Evolutionary conservation across 371 early-diverging fungal genomes (phyloP).

Genomic region (Rhizopus microsporus): DNA sequence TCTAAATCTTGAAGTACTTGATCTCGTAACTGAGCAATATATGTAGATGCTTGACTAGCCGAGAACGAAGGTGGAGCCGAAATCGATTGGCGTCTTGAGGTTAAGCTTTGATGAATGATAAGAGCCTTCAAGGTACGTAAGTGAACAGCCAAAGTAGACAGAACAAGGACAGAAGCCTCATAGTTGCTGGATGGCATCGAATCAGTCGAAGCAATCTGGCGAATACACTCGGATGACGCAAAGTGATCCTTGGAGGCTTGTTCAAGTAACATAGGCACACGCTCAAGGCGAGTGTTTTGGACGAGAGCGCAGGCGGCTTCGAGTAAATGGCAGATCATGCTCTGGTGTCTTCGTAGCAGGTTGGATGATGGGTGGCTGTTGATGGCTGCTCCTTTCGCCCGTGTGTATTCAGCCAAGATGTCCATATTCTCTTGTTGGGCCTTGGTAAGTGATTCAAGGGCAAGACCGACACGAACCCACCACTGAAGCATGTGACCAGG

Average conservation of each 20-base stretch:
- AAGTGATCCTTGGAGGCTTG: slow-evolving; percentile 23
- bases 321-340: slow-evolving; percentile 23
- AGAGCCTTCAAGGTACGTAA: slow-evolving; percentile 22
- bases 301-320: slow-evolving; percentile 20
- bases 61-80: slow-evolving; percentile 4
- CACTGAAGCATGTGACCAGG: slow-evolving; percentile 31
- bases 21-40: slow-evolving; percentile 27
- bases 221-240: slow-evolving; percentile 29
- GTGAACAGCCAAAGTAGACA: slow-evolving; percentile 35
- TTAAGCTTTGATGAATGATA: slow-evolving; percentile 18
- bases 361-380: slow-evolving; percentile 21
- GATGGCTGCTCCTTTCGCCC: slow-evolving; percentile 5
- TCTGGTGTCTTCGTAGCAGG: slow-evolving; percentile 27
- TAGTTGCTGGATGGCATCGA: slow-evolving; percentile 11
- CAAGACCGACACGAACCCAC: slow-evolving; percentile 30
- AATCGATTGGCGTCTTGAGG: background rate
- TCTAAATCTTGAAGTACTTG: slow-evolving; percentile 24
- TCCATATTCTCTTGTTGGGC: slow-evolving; percentile 12
- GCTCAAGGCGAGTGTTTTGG: slow-evolving; percentile 5
- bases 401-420: slow-evolving; percentile 18
- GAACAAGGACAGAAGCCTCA: slow-evolving; percentile 32
- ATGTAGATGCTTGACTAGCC: slow-evolving; percentile 15
- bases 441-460: slow-evolving; percentile 19
- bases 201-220: slow-evolving; percentile 21
- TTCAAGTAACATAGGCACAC: slow-evolving; percentile 17